Evolutionary conservation across 495 filamentous ascomycete species (phyloP), one percentile per base, ranked within the genome.

Genomic region (Penicillium angulare): DNA sequence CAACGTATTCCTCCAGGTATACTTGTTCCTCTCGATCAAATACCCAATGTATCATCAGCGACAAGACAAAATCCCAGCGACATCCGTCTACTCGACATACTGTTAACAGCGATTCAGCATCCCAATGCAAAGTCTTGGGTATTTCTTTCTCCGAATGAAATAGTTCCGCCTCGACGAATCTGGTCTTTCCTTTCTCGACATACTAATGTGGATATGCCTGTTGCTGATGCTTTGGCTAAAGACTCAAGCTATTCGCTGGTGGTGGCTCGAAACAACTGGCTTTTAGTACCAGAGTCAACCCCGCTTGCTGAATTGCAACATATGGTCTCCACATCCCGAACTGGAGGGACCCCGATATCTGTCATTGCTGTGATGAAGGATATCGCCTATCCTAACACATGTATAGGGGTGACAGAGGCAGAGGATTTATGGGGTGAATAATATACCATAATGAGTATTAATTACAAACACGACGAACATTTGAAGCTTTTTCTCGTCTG

Each of bases 41-140:
- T 76, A 47, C 60, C 76, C 10, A 75, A 64, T 1, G 72, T 65
- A 8, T 64, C 62, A 16, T 55, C 75, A 10, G 65, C 73, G 17
- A 57, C 72, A 7, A 65, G 71, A 32, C 61, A 64, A 2, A 61
- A 63, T 0, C 41, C 56, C 1, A 23, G 33, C 29, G 54, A 61
- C 5, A 27, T 67, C 27, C 67, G 65, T 33, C 52, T 77, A 26
- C 61, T 77, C 16, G 72, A 77, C 26, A 58, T 77, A 20, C 67
- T 77, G 8, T 63, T 77, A 41, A 66, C 72, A 10, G 73, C 73
- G 13, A 69, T 75, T 46, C 72, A 77, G 39, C 64, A 77, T 35
- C 73, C 73, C 27, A 55, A 58, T 44, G 68, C 72, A 7, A 73
- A 71, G 43, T 77, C 73, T 17, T 77, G 73, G 73, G 72, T 75